Base-by-base conservation (phyloP, 2,329 filamentous ascomycete species). In the Periconia macrospinosa region DNA sequence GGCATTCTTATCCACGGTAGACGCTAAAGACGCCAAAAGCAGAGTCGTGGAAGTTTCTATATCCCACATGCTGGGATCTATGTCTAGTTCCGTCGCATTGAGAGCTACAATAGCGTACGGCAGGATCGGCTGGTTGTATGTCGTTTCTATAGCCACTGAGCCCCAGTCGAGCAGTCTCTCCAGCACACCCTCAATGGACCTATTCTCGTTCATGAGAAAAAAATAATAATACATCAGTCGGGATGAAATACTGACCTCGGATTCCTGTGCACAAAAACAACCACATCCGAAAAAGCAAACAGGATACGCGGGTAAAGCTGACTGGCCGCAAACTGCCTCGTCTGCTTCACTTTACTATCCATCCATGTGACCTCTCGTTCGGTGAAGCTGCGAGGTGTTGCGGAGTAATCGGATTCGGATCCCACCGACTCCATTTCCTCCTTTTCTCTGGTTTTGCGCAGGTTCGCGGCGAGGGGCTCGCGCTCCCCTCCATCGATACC, bases 51-150 rank as follows among this genome's bases (percentile, higher is more conserved):
- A 73, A 11, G 54, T 61, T 9, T 75, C 56, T 2, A 72, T 58
- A 55, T 81, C 73, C 80, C 80, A 83, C 44, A 75, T 69, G 8
- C 67, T 58, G n/a, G 68, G 65, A 33, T 76, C 67, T 3, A 77
- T 67, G 40, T 68, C 67, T 41, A 66, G 60, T 9, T 80, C 74
- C 0, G 75, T 71, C 1, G 75, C 76, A 60, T 83, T 83, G 35
- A 84, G 68, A 0, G 79, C 80, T 41, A 85, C 79, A 49, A 85
- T 76, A 6, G 78, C 81, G 59, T 83, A 80, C 2, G 82, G 81
- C 2, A 84, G 72, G 2, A 79, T 75, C 0, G 82, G 81, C 57
- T 84, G 82, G 53, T 84, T 84, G 42, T 79, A 47, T 74, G 64
- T 15, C 17, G 42, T 59, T 27, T 58, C 54, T 9, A 61, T 41